phyloP scores from a whole-genome alignment of 441 rosid species.

The Sinapis alba region DNA sequence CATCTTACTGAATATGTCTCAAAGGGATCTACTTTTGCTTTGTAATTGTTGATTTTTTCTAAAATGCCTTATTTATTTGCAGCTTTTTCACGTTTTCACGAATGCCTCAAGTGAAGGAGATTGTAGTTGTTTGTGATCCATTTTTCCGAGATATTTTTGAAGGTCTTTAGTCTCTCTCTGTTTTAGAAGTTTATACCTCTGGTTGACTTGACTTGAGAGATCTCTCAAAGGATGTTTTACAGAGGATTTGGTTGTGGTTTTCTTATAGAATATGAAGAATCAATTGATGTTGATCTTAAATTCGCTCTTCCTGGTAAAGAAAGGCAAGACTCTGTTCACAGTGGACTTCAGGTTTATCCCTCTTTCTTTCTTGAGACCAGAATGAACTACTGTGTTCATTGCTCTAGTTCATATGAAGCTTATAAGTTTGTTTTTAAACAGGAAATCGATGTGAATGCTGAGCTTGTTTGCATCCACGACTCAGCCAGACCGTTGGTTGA shows the following conservation, averaged over 20 bases:
- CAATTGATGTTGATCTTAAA: conserved; percentile 61
- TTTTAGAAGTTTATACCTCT: not conserved
- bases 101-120: conserved; percentile 84
- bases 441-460: conserved; percentile 66
- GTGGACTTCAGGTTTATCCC: conserved; percentile 77
- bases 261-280: conserved; percentile 59
- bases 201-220: not conserved
- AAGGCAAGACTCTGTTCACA: conserved; percentile 93
- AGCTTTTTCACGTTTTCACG: conserved; percentile 81
- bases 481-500: conserved; percentile 89
- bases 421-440: conserved; percentile 32
- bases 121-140: conserved; percentile 92
- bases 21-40: not conserved
- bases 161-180: conserved; percentile 53
- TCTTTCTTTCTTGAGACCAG: not conserved
- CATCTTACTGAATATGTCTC: not conserved
- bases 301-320: conserved; percentile 92
- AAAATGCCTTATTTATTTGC: conserved; percentile 32
- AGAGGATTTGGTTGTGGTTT: not conserved
- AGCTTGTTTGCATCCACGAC: conserved; percentile 95
- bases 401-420: conserved; percentile 6
- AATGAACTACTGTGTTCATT: not conserved
- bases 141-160: conserved; percentile 82
- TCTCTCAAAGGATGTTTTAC: too few relatives aligned
- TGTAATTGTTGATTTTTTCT: not conserved